Evolutionary conservation across 306 rosid genomes (phyloP).

Genomic region (Glycine tomentella): DNA sequence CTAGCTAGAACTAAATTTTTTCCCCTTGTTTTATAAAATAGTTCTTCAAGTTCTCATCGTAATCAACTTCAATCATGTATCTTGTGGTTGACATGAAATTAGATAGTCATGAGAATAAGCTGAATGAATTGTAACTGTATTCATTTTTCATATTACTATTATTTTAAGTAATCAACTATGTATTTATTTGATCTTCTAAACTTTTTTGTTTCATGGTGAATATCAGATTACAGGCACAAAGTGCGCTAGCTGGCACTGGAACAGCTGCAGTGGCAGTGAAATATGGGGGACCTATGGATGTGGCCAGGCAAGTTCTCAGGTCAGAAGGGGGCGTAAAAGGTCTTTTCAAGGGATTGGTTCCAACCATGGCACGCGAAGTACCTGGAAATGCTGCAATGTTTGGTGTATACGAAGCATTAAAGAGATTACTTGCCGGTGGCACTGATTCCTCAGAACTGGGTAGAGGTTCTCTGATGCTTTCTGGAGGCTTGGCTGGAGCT

Average conservation of each 20-base stretch:
- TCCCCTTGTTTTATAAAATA: neutral
- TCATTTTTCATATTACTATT: neutral
- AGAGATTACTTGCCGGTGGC: slow-evolving; percentile 84
- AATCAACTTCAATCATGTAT: neutral
- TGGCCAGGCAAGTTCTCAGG: slow-evolving; percentile 79
- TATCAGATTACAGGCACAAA: slow-evolving; percentile 92
- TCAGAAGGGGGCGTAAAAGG: slow-evolving; percentile 90
- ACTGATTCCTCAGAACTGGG: slow-evolving; percentile 76
- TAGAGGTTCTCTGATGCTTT: slow-evolving; percentile 79
- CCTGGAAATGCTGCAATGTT: slow-evolving; percentile 98
- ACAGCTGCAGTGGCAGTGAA: slow-evolving; percentile 65
- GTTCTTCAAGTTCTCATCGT: neutral
- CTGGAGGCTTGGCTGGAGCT: slow-evolving; percentile 98
- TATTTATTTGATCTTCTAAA: neutral
- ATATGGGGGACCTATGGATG: slow-evolving; percentile 97
- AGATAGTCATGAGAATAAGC: neutral
- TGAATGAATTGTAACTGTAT: neutral
- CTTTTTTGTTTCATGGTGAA: slow-evolving; percentile 35
- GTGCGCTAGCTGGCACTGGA: slow-evolving; percentile 71
- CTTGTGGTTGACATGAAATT: no score
- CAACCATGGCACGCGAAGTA: slow-evolving; percentile 90
- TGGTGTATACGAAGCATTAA: slow-evolving; percentile 82
- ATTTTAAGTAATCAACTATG: neutral
- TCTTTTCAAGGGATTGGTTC: slow-evolving; percentile 88
- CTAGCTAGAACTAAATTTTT: neutral